Evolutionary conservation across 2,329 filamentous ascomycete species (phyloP).

Genomic region (Cladosporium sp.): DNA sequence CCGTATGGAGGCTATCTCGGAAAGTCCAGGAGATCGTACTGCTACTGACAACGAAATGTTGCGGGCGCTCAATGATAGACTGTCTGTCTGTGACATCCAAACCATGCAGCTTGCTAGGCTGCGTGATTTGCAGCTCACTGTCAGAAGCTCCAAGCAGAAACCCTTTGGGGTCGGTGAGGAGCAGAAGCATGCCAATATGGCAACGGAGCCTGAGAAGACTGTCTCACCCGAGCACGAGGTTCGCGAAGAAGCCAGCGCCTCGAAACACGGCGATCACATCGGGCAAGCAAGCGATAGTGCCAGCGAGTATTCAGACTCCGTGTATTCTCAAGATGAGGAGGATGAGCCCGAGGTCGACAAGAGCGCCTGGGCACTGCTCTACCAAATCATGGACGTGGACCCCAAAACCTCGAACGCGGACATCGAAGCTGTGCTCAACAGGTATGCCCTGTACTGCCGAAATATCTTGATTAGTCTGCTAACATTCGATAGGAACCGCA

Average conservation of each 20-base stretch:
- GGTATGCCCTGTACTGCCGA: slow-evolving; percentile 7
- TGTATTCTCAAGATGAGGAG: neutral
- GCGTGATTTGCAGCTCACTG: slow-evolving; percentile 19
- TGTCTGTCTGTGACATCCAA: slow-evolving; percentile 21
- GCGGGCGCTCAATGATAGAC: slow-evolving; percentile 22
- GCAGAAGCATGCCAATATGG: no score
- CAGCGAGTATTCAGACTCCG: neutral
- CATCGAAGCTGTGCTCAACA: slow-evolving; percentile 16
- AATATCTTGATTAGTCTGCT: neutral
- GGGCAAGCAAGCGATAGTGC: neutral
- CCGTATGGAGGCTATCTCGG: slow-evolving; percentile 21
- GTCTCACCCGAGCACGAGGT: neutral
- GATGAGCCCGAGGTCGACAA: slow-evolving; percentile 4
- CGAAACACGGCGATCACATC: neutral
- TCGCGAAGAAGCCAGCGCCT: neutral
- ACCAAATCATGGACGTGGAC: slow-evolving; percentile 24
- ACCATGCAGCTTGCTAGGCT: slow-evolving; percentile 21
- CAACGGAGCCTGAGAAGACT: neutral
- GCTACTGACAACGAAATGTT: slow-evolving; percentile 22
- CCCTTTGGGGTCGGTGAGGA: neutral
- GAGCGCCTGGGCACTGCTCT: slow-evolving; percentile 20
- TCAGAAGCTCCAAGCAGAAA: neutral
- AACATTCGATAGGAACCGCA: slow-evolving; percentile 9
- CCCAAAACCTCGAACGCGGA: slow-evolving; percentile 16
- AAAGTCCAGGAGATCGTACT: slow-evolving; percentile 13